Evolutionary conservation across 257 asterid genomes (phyloP).

Genomic region (Nicotiana attenuata): DNA sequence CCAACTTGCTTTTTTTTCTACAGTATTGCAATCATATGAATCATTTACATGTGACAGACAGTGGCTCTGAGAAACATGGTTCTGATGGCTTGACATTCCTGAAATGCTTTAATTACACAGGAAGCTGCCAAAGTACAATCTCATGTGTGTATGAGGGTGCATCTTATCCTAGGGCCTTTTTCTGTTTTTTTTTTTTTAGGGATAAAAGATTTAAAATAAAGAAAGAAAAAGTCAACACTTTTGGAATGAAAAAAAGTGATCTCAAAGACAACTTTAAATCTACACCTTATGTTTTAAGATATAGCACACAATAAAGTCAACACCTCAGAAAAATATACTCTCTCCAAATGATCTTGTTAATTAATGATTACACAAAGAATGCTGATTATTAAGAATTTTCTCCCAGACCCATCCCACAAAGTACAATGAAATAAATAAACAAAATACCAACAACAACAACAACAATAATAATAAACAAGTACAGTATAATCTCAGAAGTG

Average conservation of each 20-base stretch:
- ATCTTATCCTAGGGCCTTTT: conserved; percentile 6
- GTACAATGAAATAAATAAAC: no score
- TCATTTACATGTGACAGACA: not conserved
- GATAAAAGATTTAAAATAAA: not conserved
- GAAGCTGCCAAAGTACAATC: not conserved
- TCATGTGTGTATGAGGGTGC: not conserved
- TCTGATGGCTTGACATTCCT: conserved; percentile 11
- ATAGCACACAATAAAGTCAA: not conserved
- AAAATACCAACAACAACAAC: no score
- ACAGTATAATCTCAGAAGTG: no score
- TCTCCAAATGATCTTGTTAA: not conserved
- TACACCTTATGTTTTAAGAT: not conserved
- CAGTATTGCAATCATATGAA: not conserved
- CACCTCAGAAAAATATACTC: not conserved
- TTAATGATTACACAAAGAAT: not conserved
- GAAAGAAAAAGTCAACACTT: not conserved
- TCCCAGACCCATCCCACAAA: not conserved
- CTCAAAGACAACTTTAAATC: not conserved
- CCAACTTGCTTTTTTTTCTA: not conserved
- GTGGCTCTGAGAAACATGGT: not conserved
- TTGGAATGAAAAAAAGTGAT: not conserved
- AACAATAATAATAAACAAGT: no score
- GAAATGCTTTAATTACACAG: not conserved
- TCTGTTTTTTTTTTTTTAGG: not conserved
- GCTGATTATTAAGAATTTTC: not conserved